These are phyloP conservation scores for Mortierella sp. DNA, from an alignment of 371 early-diverging fungal species.

Conservation along the genomic window DNA sequence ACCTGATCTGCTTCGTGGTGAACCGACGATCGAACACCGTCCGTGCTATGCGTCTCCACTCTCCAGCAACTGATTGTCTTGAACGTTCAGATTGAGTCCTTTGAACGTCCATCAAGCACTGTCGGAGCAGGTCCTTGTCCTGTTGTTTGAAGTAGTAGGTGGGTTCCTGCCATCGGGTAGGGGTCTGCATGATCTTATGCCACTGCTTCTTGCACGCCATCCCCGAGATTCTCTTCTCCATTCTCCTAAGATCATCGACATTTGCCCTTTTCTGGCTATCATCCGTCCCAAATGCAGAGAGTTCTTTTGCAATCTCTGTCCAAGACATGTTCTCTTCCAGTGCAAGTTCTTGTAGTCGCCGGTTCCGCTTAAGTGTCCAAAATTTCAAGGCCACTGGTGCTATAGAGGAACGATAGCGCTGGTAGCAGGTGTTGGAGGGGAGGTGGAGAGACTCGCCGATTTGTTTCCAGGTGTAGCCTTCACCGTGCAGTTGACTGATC, in stretches of 20 bases:
- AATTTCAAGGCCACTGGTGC: not conserved
- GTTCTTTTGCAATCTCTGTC: conserved; percentile 7
- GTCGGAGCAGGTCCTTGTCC: not conserved
- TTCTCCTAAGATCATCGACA: no score
- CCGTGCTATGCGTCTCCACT: no score
- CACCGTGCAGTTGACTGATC: not conserved
- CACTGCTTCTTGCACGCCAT: not conserved
- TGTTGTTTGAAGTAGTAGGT: not conserved
- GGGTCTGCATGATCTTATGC: not conserved
- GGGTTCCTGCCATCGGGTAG: not conserved
- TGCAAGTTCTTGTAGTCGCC: not conserved
- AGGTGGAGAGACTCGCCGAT: conserved; percentile 1
- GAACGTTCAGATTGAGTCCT: no score
- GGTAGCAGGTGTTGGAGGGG: not conserved
- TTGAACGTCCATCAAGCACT: no score
- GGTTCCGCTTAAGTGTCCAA: conserved; percentile 6
- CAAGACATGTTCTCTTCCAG: conserved; percentile 4
- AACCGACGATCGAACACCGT: no score
- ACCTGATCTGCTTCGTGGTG: no score
- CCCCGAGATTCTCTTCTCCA: no score
- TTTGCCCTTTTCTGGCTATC: no score
- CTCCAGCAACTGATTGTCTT: no score
- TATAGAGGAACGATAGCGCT: conserved; percentile 5
- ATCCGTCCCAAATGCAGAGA: no score
- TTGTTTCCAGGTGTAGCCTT: conserved; percentile 11